These are phyloP conservation scores for Aspergillus cejpii DNA, from an alignment of 2,329 filamentous ascomycete genomes.

Conservation along the genomic window DNA sequence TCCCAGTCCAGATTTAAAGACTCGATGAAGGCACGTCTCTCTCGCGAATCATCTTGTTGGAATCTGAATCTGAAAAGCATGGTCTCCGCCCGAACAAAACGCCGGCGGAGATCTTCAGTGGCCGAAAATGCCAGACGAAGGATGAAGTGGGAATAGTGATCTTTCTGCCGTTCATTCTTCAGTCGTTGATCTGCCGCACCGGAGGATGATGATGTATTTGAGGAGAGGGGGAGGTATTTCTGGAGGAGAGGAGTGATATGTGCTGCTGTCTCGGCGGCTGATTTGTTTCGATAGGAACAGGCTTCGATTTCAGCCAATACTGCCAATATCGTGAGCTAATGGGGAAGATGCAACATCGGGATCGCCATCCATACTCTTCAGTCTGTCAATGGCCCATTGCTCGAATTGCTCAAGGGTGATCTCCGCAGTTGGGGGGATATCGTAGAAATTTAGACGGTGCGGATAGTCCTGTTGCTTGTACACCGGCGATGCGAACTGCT, in stretches of 20 bases:
- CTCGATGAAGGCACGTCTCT: conserved; percentile 69
- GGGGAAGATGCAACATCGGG: neutral
- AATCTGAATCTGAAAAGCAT: conserved; percentile 82
- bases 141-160: conserved; percentile 98
- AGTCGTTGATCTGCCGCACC: conserved; percentile 48
- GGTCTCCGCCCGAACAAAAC: conserved; percentile 80
- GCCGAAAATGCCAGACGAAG: conserved; percentile 84
- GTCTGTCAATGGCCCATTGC: conserved; percentile 91
- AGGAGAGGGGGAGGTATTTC: conserved; percentile 75
- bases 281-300: conserved; percentile 89
- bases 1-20: conserved; percentile 79
- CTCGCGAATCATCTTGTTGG: conserved; percentile 64
- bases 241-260: conserved; percentile 83
- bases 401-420: conserved; percentile 97
- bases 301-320: conserved; percentile 60
- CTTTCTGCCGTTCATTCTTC: conserved; percentile 73
- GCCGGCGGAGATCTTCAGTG: conserved; percentile 80
- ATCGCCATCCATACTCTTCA: conserved; percentile 56
- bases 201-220: conserved; percentile 59
- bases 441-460: conserved; percentile 87
- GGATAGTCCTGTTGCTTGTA: conserved; percentile 76
- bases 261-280: conserved; percentile 68
- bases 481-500: conserved; percentile 70
- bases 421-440: conserved; percentile 78
- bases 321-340: conserved; percentile 12